A percentile compares a stretch with the other conserved stretches of the same genome.
Conservation (phyloP, 257 asterid species). For the Parsonsia alboflavescens region DNA sequence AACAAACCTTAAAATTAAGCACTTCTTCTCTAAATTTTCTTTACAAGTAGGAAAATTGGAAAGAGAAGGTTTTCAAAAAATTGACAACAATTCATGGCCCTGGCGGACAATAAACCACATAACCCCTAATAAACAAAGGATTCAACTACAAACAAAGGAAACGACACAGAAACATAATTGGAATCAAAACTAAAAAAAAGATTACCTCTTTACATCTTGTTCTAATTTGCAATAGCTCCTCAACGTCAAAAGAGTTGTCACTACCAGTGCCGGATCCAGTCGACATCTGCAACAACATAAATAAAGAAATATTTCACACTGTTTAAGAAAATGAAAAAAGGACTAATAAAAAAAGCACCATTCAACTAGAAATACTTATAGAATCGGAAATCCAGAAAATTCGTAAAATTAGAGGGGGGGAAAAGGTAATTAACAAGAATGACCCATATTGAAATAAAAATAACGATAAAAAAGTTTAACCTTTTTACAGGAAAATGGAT, state of each 20-base stretch:
- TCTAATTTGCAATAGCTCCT: conserved; percentile 52
- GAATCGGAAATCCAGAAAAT: not conserved
- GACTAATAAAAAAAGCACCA: not conserved
- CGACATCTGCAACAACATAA: conserved; percentile 49
- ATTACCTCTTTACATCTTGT: conserved; percentile 75
- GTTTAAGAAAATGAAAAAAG: not conserved
- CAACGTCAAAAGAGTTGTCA: conserved; percentile 38
- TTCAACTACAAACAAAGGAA: not conserved
- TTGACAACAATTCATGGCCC: not conserved
- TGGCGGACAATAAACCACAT: not conserved
- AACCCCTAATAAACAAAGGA: not conserved
- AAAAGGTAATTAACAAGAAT: not conserved
- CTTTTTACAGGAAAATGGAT: not conserved
- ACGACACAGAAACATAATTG: not conserved
- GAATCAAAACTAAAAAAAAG: not conserved
- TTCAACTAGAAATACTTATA: conserved; percentile 1
- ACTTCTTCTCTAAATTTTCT: not conserved
- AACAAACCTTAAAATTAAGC: not conserved
- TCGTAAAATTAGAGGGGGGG: not conserved
- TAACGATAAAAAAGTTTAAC: not conserved
- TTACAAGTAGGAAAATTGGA: not conserved
- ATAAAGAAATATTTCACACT: too few relatives aligned
- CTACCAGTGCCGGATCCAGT: conserved; percentile 36
- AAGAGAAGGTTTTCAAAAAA: not conserved
- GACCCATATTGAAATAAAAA: too few relatives aligned